A percentile compares a stretch with the other conserved stretches of the same genome.
These are phyloP conservation scores for Boletus fagicola DNA, from an alignment of 768 basidiomycete species.

Conservation along the genomic window DNA sequence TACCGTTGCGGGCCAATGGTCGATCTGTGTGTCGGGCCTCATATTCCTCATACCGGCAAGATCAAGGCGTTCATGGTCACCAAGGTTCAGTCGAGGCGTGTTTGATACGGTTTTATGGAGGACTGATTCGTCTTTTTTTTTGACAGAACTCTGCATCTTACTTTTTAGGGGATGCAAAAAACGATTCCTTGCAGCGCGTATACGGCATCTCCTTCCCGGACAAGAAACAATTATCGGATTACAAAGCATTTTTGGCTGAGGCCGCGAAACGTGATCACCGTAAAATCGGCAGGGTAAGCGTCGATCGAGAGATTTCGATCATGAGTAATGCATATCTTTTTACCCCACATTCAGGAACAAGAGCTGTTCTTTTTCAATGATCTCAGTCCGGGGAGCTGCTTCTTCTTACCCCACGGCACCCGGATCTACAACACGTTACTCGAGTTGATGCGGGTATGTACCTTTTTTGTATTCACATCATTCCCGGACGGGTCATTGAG, in stretches of 20 bases:
- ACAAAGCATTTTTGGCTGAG: conserved; percentile 94
- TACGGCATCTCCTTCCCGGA: conserved; percentile 99
- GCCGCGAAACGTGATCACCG: conserved; percentile 98
- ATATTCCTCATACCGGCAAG: conserved; percentile 95
- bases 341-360: conserved; percentile 61
- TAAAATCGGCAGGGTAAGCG: conserved; percentile 80
- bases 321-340: background rate
- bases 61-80: conserved; percentile 98
- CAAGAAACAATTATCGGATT: conserved; percentile 89
- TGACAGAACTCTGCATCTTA: conserved; percentile 92
- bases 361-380: conserved; percentile 99
- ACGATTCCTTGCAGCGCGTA: conserved; percentile 93
- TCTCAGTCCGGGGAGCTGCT: conserved; percentile 88
- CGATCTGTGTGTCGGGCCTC: conserved; percentile 95
- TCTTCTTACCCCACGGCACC: conserved; percentile 97
- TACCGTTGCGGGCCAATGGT: conserved; percentile 99
- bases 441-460: conserved; percentile 82
- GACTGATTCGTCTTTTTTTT: conserved; percentile 1
- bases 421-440: conserved; percentile 93
- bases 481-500: conserved; percentile 5
- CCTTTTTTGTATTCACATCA: conserved; percentile 2
- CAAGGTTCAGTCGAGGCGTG: conserved; percentile 52
- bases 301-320: background rate
- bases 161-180: conserved; percentile 91
- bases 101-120: background rate